Conservation (phyloP, 768 basidiomycete species). For the Panellus pusillus region DNA sequence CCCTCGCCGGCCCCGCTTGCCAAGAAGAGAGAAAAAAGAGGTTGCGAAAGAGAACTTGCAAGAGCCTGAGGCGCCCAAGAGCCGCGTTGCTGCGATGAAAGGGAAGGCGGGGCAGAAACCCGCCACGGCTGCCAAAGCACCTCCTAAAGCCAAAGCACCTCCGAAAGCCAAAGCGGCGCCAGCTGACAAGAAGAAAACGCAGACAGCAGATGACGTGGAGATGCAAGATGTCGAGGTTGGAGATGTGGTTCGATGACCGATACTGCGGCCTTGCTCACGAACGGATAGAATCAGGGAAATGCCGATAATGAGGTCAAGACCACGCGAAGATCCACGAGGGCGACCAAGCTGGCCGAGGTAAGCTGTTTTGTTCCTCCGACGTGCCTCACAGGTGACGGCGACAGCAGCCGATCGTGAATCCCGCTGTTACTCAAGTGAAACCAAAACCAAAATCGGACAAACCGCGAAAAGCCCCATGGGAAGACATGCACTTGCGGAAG, state of each 20-base stretch:
- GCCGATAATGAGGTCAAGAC: constrained; percentile 11
- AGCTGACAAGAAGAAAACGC: constrained; percentile 4
- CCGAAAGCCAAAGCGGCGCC: constrained; percentile 13
- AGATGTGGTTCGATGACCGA: background rate
- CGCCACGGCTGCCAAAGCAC: constrained; percentile 6
- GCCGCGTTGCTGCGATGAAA: constrained; percentile 30
- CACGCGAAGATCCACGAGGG: constrained; percentile 4
- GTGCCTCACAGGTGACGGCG: background rate
- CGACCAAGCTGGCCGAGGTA: constrained; percentile 7
- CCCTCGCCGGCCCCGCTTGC: background rate
- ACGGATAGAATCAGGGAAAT: background rate
- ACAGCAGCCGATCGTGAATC: constrained; percentile 4
- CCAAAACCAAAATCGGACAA: constrained; percentile 20
- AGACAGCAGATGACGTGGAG: background rate
- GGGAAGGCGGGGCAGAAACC: constrained; percentile 28
- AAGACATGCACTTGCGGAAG: constrained; percentile 23
- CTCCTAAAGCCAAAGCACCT: constrained; percentile 14
- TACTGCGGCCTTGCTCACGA: background rate
- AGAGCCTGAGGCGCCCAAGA: constrained; percentile 10
- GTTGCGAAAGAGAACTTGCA: background rate
- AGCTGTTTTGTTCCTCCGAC: background rate
- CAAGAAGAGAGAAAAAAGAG: background rate
- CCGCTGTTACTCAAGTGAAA: constrained; percentile 1
- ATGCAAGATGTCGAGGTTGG: background rate
- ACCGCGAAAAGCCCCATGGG: constrained; percentile 33